Conservation (phyloP, 495 filamentous ascomycete genomes). For the Penicillium coffeae region DNA sequence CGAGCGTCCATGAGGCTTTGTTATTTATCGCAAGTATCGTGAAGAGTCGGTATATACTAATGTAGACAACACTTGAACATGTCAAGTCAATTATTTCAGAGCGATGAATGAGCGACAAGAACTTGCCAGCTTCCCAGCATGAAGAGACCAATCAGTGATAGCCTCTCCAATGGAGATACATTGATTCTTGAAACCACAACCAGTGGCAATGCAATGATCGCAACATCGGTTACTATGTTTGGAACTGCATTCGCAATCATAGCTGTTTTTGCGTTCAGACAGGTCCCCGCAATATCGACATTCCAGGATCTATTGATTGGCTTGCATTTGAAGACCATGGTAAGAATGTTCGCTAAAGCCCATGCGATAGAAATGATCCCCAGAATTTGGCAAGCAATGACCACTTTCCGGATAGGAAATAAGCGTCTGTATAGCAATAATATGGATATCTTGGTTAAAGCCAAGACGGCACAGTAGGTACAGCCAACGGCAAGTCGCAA, state of each 20-base stretch:
- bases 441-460: slow-evolving; percentile 33
- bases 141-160: slow-evolving; percentile 13
- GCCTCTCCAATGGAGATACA: slow-evolving; percentile 4
- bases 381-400: slow-evolving; percentile 34
- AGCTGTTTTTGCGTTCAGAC: slow-evolving; percentile 42
- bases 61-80: slow-evolving; percentile 11
- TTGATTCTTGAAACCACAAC: slow-evolving; percentile 41
- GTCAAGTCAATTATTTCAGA: background rate
- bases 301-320: slow-evolving; percentile 42
- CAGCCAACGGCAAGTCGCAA: slow-evolving; percentile 11
- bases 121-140: slow-evolving; percentile 17
- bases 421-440: slow-evolving; percentile 43
- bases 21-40: slow-evolving; percentile 8
- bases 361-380: slow-evolving; percentile 36
- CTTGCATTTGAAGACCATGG: slow-evolving; percentile 43
- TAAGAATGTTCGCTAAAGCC: slow-evolving; percentile 38
- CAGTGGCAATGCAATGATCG: slow-evolving; percentile 44
- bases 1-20: slow-evolving; percentile 12
- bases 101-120: background rate
- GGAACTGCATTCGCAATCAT: slow-evolving; percentile 45
- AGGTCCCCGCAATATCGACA: slow-evolving; percentile 27
- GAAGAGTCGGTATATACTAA: slow-evolving; percentile 11
- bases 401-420: slow-evolving; percentile 35
- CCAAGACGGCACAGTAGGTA: slow-evolving; percentile 7
- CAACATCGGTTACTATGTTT: slow-evolving; percentile 45